phyloP scores from a whole-genome alignment of 345 rosid genomes.

The Bretschneidera sinensis region DNA sequence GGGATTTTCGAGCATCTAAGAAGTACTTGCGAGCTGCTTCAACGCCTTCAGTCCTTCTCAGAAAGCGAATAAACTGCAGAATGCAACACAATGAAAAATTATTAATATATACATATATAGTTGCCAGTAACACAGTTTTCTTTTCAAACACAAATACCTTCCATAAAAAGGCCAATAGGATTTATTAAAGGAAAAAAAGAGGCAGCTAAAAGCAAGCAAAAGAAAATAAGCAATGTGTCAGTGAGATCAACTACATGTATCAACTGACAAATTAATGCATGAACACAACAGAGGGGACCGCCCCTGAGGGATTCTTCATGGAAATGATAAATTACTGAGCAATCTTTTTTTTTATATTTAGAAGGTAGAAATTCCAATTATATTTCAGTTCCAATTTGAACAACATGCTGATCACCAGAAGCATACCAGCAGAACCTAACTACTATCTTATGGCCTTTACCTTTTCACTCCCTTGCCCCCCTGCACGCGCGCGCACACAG shows the following conservation, averaged over 20 bases:
- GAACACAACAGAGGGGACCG: neutral
- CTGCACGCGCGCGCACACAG: too few species aligned
- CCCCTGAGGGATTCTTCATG: neutral
- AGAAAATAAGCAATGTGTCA: neutral
- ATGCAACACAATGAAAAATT: slow-evolving; percentile 12
- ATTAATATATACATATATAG: neutral
- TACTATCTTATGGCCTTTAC: neutral
- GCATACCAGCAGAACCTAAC: neutral
- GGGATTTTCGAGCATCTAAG: slow-evolving; percentile 79
- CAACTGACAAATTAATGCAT: neutral
- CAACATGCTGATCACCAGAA: neutral
- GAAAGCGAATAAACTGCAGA: slow-evolving; percentile 78
- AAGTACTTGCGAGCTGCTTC: slow-evolving; percentile 97
- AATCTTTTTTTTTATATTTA: too few species aligned
- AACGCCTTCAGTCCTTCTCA: slow-evolving; percentile 85
- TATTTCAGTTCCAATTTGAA: neutral
- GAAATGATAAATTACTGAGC: neutral
- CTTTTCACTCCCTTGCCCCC: neutral
- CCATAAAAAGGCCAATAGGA: neutral
- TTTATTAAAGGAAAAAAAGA: neutral
- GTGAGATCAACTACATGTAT: neutral
- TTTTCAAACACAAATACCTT: neutral
- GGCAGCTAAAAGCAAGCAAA: neutral
- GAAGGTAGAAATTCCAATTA: too few species aligned
- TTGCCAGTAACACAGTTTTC: neutral